Evolutionary conservation across 192 early-diverging fungal genomes (phyloP), one percentile per base, ranked within the genome.

Genomic region (Geranomyces variabilis): DNA sequence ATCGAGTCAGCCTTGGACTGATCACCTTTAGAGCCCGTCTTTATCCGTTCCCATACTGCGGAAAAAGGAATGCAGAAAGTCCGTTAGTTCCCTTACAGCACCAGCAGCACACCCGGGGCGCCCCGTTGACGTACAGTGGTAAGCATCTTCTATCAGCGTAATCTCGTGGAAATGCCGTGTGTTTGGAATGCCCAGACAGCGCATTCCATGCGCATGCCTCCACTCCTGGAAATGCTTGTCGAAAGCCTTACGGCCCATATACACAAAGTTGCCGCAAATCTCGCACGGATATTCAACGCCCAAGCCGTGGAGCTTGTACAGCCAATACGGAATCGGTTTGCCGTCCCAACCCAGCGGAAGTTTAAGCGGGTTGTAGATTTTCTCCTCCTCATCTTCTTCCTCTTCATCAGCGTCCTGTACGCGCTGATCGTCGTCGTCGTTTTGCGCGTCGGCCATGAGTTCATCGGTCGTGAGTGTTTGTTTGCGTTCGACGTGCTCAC

Each of bases 261-360:
- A 96, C 21, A 94, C 86, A 61, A 89, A 90, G 69, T 95, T 93
- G 31, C 95, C 96, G 73, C 96, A 99, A 63, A 99, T 96, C 80
- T 99, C 95, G 74, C 96, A 99, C 0, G 90, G 83, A 72, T 96
- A 97, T 70, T 96, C 92, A 31, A 95, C 91, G 14, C 93, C 93
- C 61, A 99, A 80, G 6, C 96, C 96, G 74, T 97, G 96, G 56
- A 99, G 83, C 80, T 97, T 97, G 87, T 93, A 99, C 31, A 99
- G 82, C 96, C 96, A 99, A 76, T 93, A 99, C 21, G 96, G 96
- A 80, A 99, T 99, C 21, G 95, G 96, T 77, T 99, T 99, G 41
- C 95, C 96, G 75, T 99, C 96, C 94, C 94, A 97, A 14, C 95
- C 96, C 60, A 99, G 75, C 1, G 95, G 95, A 53, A 99, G 75